Percentiles rank a stretch among this genome's conserved stretches.
These are phyloP conservation scores for Cordyceps cicadae DNA, from an alignment of 2,329 filamentous ascomycete species.

Conservation along the genomic window DNA sequence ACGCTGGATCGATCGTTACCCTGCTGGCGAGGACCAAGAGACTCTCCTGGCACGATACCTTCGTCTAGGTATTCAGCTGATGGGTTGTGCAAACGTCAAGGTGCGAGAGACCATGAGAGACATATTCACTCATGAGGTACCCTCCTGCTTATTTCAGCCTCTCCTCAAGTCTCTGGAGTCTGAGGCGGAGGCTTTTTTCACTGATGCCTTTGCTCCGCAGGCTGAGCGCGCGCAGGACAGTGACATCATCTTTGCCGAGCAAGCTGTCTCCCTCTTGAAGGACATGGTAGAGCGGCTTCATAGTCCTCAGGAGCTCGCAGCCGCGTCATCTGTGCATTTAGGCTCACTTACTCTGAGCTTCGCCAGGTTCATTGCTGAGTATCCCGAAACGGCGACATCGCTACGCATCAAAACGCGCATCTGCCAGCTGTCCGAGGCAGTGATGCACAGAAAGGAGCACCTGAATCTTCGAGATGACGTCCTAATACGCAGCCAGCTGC, in stretches of 20 bases:
- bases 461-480: conserved; percentile 62
- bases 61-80: conserved; percentile 54
- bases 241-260: conserved; percentile 59
- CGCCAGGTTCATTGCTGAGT: conserved; percentile 55
- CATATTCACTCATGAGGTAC: conserved; percentile 57
- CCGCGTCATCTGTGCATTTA: conserved; percentile 55
- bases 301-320: conserved; percentile 52
- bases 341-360: conserved; percentile 57
- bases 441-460: conserved; percentile 59
- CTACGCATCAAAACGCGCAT: conserved; percentile 61
- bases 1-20: conserved; percentile 56
- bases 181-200: conserved; percentile 56
- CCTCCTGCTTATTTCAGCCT: conserved; percentile 51
- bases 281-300: conserved; percentile 57
- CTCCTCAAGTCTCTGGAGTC: conserved; percentile 58
- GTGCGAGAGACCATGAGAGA: conserved; percentile 61
- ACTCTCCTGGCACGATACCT: conserved; percentile 53
- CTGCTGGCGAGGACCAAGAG: conserved; percentile 52
- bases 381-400: conserved; percentile 46
- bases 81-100: conserved; percentile 55
- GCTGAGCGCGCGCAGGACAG: conserved; percentile 47
- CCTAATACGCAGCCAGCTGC: conserved; percentile 57
- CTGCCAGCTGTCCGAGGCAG: conserved; percentile 57
- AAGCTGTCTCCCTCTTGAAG: conserved; percentile 55
- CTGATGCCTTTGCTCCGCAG: conserved; percentile 40